Percentiles rank a stretch among this genome's conserved stretches.
These are phyloP conservation scores for Peribolospora kevripleyi DNA, from an alignment of 768 basidiomycete genomes.

Conservation along the genomic window DNA sequence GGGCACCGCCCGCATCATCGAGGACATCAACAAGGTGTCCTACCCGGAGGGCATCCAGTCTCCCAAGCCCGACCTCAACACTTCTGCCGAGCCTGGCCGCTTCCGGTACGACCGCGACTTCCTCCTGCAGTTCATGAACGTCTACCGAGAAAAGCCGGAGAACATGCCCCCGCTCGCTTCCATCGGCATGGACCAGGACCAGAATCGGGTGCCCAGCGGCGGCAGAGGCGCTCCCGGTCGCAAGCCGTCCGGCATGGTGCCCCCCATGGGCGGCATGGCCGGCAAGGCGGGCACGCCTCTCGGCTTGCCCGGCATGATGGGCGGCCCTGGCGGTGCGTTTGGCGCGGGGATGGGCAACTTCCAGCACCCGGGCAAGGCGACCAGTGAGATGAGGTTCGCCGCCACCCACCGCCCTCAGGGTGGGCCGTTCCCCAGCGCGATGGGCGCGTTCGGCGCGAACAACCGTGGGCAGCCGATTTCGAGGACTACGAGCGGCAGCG, in stretches of 20 bases:
- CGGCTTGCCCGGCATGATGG: no score
- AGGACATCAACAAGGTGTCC: constrained; percentile 45
- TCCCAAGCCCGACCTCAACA: constrained; percentile 63
- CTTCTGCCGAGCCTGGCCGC: constrained; percentile 59
- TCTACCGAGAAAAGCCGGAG: constrained; percentile 90
- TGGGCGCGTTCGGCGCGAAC: constrained; percentile 1
- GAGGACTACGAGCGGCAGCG: not conserved
- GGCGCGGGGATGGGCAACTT: no score
- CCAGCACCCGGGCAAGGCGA: not conserved
- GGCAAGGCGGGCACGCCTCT: no score
- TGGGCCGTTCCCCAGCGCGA: constrained; percentile 6
- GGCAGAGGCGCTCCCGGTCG: constrained; percentile 8
- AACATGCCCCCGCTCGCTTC: constrained; percentile 66
- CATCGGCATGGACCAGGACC: constrained; percentile 52
- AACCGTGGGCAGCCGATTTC: constrained; percentile 2
- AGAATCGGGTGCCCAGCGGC: constrained; percentile 3
- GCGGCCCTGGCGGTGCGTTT: no score
- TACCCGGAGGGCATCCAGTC: constrained; percentile 68
- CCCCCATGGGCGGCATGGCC: constrained; percentile 2
- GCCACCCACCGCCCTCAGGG: constrained; percentile 1
- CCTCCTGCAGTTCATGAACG: constrained; percentile 79
- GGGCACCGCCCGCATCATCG: constrained; percentile 59
- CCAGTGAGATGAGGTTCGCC: not conserved
- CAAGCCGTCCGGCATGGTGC: constrained; percentile 8
- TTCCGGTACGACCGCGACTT: constrained; percentile 97